Base-by-base conservation (phyloP, 1,139 yeast genomes). In the Geotrichum macrosporum region DNA sequence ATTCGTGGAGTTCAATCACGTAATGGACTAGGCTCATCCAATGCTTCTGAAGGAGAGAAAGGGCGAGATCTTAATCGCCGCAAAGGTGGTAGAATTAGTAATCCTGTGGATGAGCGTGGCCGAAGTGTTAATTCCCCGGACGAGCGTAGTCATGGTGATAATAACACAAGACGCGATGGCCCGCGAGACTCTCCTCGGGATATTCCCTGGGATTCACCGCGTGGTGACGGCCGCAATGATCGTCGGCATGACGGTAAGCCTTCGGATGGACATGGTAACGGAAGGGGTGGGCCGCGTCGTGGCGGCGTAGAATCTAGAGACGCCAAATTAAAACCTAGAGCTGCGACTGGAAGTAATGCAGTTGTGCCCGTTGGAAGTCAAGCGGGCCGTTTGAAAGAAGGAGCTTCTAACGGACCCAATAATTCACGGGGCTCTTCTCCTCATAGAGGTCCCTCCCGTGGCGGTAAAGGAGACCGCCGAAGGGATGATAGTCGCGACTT, bases 341-440 rank as follows among this genome's bases (percentile, higher is more conserved):
- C 36, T 5, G 44, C 27, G 8, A 41, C 44, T 16, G 44, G 44
- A 6, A 41, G 44, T 19, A 41, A 41, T 19, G 38, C 44, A 3
- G 32, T 41, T 19, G 21, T 13, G 2, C 44, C 44, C 2, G 16
- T 35, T 19, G 39, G 32, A 4, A 22, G 44, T 12, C 43, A 30
- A 13, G 35, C 43, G 10, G 20, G 22, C 19, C 39, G 44, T 6
- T 13, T 33, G 20, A 34, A 16, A 34, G 44, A 41, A 3, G 19
- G n/a, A n/a, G n/a, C 39, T 3, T 29, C 32, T 27, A 26, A 26
- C 4, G 12, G 39, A 9, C 39, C 38, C 16, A 34, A 9, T 18
- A 26, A 39, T 10, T 24, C 26, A 4, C 21, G 24, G 8, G 21
- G 37, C 8, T 20, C 29, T 26, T n/a, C n/a, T n/a, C n/a, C n/a